A percentile compares a stretch with the other conserved stretches of the same genome.
These are phyloP conservation scores for Fusarium sp. DNA, from an alignment of 2,329 filamentous ascomycete genomes.

Conservation along the genomic window DNA sequence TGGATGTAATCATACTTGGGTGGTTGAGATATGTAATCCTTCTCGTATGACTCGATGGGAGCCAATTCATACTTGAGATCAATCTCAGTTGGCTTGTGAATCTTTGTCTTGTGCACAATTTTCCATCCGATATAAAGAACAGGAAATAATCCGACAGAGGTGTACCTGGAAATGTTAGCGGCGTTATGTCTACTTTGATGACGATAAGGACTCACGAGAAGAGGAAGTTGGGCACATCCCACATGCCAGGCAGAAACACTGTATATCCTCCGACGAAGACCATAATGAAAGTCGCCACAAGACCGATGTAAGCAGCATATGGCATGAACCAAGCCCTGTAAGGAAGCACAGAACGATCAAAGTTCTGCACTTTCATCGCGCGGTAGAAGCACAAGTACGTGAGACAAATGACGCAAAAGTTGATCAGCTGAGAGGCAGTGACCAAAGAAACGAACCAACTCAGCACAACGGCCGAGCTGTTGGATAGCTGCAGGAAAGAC, in stretches of 20 bases:
- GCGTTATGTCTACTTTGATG: fast-evolving
- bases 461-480: conserved; percentile 73
- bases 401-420: conserved; percentile 75
- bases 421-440: conserved; percentile 80
- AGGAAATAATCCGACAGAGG: conserved; percentile 11
- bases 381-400: conserved; percentile 80
- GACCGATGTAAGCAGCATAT: conserved; percentile 75
- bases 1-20: background rate
- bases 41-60: conserved; percentile 15
- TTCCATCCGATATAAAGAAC: conserved; percentile 19
- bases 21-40: conserved; percentile 4
- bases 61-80: conserved; percentile 2
- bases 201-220: conserved; percentile 66
- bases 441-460: conserved; percentile 77
- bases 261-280: conserved; percentile 80
- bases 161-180: background rate
- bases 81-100: conserved; percentile 3
- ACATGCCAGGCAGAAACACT: conserved; percentile 77
- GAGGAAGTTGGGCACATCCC: conserved; percentile 77
- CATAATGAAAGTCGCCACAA: conserved; percentile 75
- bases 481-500: conserved; percentile 78
- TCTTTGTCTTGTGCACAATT: conserved; percentile 17
- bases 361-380: conserved; percentile 75
- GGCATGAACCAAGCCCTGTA: conserved; percentile 78
- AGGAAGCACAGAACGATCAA: conserved; percentile 74